Base-by-base conservation (phyloP, 177 flowering plant genomes). In the Vitis hybrid region DNA sequence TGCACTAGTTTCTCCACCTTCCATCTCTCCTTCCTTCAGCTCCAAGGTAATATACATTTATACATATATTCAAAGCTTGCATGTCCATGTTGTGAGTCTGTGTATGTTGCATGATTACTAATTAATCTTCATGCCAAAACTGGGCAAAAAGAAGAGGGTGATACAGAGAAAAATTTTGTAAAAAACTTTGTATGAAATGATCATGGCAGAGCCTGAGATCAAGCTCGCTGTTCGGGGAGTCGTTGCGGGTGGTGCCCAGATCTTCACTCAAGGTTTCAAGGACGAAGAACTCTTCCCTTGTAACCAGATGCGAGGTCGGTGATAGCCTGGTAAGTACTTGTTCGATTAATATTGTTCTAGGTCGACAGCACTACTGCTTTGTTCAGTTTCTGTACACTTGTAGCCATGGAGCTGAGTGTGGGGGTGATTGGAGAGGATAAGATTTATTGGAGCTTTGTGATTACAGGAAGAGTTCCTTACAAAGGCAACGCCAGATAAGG, bases 401-500 rank as follows among this genome's bases (percentile, higher is more conserved):
- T 40, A 40, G 48, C 48, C 9, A 0, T 40, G 48, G 48, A 40
- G 10, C 48, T 40, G 48, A 40, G 48, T 40, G 48, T 40, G 48
- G 48, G 1, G 48, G 48, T 40, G 48, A 40, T 40, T 40, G 48
- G 48, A 40, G 48, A 40, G 9, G 9, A 6, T 40, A 8, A 40
- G 48, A 40, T 40, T 40, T 40, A 40, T 67, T 30, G 24, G 49
- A 18, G n/a, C 15, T 50, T 52, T 71, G 58, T 19, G 71, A 19
- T 56, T 82, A 74, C 60, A 95, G 99, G 99, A 95, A 73, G 98
- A 85, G 75, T 93, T 95, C 71, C 83, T 95, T 11, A 49, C 89
- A 12, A 91, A 90, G 84, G 83, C 99, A 49, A 95, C 99, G 2
- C 70, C 89, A 15, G 98, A 93, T 69, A 95, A 91, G 86, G 93